These are phyloP conservation scores for Syncephalastrum monosporum DNA, from an alignment of 371 early-diverging fungal genomes.

Conservation along the genomic window DNA sequence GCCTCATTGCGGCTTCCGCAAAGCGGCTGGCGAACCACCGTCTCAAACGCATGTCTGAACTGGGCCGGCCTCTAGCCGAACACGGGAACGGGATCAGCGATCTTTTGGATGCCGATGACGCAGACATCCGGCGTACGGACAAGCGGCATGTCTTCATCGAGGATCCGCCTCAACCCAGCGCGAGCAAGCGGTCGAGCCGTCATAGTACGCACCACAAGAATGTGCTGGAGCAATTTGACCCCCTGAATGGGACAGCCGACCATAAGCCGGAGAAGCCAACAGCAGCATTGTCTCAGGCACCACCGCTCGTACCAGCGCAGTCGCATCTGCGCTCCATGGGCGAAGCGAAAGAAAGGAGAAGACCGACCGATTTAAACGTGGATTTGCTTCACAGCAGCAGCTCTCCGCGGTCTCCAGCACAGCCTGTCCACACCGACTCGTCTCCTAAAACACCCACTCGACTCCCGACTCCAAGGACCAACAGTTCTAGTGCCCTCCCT, in stretches of 20 bases:
- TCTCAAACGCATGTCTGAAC: conserved; percentile 11
- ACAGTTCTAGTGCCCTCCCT: conserved; percentile 10
- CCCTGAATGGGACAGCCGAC: too few relatives aligned
- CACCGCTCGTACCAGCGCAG: conserved; percentile 7
- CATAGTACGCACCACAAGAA: too few relatives aligned
- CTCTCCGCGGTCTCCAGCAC: not conserved
- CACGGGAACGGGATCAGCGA: too few relatives aligned
- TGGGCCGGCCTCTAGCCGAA: not conserved
- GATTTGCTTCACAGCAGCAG: not conserved
- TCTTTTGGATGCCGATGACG: too few relatives aligned
- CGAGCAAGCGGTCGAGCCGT: too few relatives aligned
- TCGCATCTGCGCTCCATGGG: conserved; percentile 12
- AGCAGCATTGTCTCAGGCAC: conserved; percentile 4
- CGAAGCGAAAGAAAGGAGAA: conserved; percentile 13
- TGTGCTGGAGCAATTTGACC: too few relatives aligned
- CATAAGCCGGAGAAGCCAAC: not conserved
- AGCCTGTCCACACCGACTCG: not conserved
- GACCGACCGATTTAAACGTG: conserved; percentile 9
- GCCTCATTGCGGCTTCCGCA: conserved; percentile 48
- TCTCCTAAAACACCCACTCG: conserved; percentile 14
- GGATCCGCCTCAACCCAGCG: too few relatives aligned
- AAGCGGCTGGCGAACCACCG: conserved; percentile 41
- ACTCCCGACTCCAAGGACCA: conserved; percentile 17
- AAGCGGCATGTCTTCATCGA: too few relatives aligned
- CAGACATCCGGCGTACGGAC: too few relatives aligned